Evolutionary conservation across 768 basidiomycete genomes (phyloP).

Genomic region (Suillus bovinus): DNA sequence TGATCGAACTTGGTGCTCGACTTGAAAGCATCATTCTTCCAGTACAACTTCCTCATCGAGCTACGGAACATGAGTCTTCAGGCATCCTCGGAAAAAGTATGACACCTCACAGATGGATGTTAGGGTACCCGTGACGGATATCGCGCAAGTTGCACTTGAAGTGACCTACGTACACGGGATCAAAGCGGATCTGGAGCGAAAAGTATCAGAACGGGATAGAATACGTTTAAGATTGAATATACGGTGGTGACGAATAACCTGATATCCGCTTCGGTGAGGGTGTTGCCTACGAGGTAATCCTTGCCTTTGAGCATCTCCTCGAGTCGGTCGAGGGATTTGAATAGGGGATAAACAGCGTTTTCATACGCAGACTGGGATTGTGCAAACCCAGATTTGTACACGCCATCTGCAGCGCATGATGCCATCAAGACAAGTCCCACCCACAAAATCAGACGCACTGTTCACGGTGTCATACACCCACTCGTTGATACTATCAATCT

Average conservation of each 20-base stretch:
- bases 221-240: slow-evolving; percentile 28
- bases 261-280: slow-evolving; percentile 81
- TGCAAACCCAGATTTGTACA: slow-evolving; percentile 91
- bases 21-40: slow-evolving; percentile 87
- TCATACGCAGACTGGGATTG: slow-evolving; percentile 80
- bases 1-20: slow-evolving; percentile 88
- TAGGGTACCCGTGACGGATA: slow-evolving; percentile 86
- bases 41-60: slow-evolving; percentile 89
- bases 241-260: slow-evolving; percentile 94
- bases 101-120: slow-evolving; percentile 54
- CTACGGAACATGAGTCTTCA: slow-evolving; percentile 32
- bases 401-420: slow-evolving; percentile 49
- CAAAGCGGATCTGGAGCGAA: slow-evolving; percentile 70
- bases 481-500: slow-evolving; percentile 84
- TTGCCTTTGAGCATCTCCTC: slow-evolving; percentile 53
- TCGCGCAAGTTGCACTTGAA: slow-evolving; percentile 93
- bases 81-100: neutral
- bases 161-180: slow-evolving; percentile 85
- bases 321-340: too few species aligned
- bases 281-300: slow-evolving; percentile 82
- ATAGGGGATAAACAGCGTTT: neutral
- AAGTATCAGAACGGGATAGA: neutral
- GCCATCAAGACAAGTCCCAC: neutral
- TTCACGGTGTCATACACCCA: slow-evolving; percentile 89
- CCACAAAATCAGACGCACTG: slow-evolving; percentile 47